phyloP scores from a whole-genome alignment of 2,329 filamentous ascomycete genomes.

The Fusarium ramigenum region DNA sequence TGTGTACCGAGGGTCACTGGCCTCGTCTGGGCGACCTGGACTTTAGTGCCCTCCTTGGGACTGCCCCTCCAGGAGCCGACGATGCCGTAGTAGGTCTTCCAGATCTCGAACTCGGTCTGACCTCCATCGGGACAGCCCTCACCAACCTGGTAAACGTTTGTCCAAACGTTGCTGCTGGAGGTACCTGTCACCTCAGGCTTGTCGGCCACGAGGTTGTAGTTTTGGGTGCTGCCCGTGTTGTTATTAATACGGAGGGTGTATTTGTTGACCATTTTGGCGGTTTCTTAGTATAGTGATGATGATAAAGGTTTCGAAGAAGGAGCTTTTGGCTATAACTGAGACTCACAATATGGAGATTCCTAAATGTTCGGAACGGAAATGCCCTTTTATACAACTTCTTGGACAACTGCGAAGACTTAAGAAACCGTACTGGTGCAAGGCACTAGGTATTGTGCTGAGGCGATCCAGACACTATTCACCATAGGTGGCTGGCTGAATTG shows the following conservation, averaged over 20 bases:
- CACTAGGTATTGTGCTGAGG: neutral
- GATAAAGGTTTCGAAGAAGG: neutral
- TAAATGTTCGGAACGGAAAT: neutral
- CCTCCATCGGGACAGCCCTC: neutral
- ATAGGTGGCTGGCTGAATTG: neutral
- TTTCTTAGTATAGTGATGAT: neutral
- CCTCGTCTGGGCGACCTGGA: accelerated
- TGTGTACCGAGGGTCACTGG: neutral
- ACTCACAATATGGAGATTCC: neutral
- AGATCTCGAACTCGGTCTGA: neutral
- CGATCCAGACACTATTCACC: neutral
- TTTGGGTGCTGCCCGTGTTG: neutral
- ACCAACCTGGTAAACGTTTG: neutral
- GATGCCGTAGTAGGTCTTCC: neutral
- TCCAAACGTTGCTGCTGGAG: neutral
- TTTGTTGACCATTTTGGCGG: neutral
- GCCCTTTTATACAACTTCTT: neutral
- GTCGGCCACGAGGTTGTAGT: neutral
- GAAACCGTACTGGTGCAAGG: neutral
- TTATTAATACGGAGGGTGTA: neutral
- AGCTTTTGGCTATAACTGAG: neutral
- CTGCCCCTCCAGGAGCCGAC: neutral
- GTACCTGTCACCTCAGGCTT: neutral
- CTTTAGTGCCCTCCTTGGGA: neutral
- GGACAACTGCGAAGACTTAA: neutral